Evolutionary conservation across 1,284 basidiomycete species (phyloP).

Genomic region (Cryptococcus floricola): DNA sequence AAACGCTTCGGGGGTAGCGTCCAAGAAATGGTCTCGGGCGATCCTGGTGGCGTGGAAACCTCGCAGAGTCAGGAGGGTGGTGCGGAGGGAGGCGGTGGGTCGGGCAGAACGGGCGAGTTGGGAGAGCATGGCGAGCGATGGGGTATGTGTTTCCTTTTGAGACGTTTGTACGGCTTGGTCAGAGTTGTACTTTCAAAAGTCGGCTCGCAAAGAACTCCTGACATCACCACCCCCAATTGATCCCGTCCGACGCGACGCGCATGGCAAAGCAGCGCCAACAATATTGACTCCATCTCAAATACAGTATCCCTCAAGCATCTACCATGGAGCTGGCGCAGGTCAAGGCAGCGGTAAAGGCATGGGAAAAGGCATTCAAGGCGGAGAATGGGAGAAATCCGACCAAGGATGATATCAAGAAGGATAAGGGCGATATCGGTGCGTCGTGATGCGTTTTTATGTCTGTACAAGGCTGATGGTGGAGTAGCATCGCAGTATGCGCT

Average conservation of each 20-base stretch:
- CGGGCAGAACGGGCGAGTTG: slow-evolving; percentile 3
- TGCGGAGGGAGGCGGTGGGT: slow-evolving; percentile 7
- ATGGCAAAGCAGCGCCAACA: neutral
- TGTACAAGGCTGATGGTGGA: slow-evolving; percentile 51
- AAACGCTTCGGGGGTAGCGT: slow-evolving; percentile 31
- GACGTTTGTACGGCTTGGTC: no score
- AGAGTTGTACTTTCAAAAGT: no score
- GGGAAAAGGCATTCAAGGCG: slow-evolving; percentile 71
- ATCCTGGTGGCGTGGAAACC: slow-evolving; percentile 22
- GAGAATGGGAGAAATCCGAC: slow-evolving; percentile 62
- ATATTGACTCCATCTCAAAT: no score
- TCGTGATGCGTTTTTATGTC: slow-evolving; percentile 52
- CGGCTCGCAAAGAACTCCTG: no score
- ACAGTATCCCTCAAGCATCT: neutral
- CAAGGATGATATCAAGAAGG: slow-evolving; percentile 70
- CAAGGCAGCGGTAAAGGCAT: slow-evolving; percentile 71
- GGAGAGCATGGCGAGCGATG: neutral
- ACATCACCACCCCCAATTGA: no score
- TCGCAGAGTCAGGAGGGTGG: slow-evolving; percentile 6
- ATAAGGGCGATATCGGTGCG: slow-evolving; percentile 64
- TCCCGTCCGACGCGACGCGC: no score
- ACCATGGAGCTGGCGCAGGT: slow-evolving; percentile 51
- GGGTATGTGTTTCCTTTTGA: no score
- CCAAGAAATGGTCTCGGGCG: slow-evolving; percentile 31
- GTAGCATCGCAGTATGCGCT: slow-evolving; percentile 74